Evolutionary conservation across 495 filamentous ascomycete species (phyloP), one percentile per base, ranked within the genome.

Genomic region (Aspergillus carlsbadensis): DNA sequence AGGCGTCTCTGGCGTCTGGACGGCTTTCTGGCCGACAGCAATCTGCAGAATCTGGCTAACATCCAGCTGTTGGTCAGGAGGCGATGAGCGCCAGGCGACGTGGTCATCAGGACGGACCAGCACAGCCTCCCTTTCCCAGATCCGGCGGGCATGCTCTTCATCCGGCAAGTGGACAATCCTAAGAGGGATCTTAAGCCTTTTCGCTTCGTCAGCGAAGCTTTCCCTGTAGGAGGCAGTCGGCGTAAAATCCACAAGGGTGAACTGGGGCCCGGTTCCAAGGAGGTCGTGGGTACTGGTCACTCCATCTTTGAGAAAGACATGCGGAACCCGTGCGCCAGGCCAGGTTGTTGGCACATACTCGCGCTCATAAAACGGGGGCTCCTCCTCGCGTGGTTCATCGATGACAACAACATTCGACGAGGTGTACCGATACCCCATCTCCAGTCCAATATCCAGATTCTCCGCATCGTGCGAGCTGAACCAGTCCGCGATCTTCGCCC

Each of bases 281-380:
- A 41, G 44, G 44, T 67, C 62, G 34, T 52, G 56, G 17, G 64
- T 66, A 26, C 46, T 33, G 6, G 47, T 44, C 17, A 8, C 14
- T 24, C 62, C 62, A 48, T 67, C 66, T 10, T n/a, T 22, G 2
- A 71, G 58, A 35, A 56, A 63, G n/a, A 71, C 59, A 60, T 69
- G 62, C 15, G 69, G 69, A 14, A 55, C 64, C 10, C 69, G 58
- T 18, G 15, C 52, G n/a, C 69, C 69, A 6, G 69, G 69, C 37
- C 41, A 59, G 6, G 64, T 69, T 15, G 60, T 48, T n/a, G 66
- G 58, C 26, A 29, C 26, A 29, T 29, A 29, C 26, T 8, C 4
- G 26, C 26, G 26, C 26, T 29, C 26, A 29, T 29, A 3, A 29
- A 3, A 29, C 8, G 26, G 26, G 8, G 26, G 26, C 26, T 29